A percentile compares a stretch with the other conserved stretches of the same genome.
Evolutionary conservation across 306 rosid species (phyloP).

Genomic region (Sesbania bispinosa): DNA sequence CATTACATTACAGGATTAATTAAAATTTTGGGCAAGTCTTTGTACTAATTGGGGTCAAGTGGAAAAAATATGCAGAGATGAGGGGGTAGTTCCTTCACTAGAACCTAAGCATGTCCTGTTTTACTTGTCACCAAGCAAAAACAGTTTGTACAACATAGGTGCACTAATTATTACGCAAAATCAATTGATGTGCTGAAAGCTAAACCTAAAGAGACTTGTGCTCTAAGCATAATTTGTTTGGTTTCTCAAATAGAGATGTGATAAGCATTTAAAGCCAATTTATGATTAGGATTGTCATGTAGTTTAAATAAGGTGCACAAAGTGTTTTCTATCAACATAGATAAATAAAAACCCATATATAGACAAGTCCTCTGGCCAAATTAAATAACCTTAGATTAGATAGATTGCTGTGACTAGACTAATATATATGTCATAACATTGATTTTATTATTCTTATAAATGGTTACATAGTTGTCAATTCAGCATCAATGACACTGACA

Average conservation of each 20-base stretch:
- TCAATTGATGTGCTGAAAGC: background rate
- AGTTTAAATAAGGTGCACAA: background rate
- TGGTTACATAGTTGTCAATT: background rate
- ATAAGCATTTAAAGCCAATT: background rate
- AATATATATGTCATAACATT: constrained; percentile 13
- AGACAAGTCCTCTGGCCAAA: constrained; percentile 9
- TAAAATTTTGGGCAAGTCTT: background rate
- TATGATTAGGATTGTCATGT: background rate
- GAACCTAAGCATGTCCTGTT: background rate
- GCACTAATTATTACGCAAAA: background rate
- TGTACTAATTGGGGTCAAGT: background rate
- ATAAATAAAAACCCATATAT: background rate
- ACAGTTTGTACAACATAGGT: background rate
- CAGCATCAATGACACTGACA: constrained; percentile 27
- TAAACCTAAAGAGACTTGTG: background rate
- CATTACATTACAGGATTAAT: background rate
- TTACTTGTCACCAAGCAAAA: background rate
- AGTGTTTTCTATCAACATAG: background rate
- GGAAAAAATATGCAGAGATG: background rate
- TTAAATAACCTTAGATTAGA: background rate
- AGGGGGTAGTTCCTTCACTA: background rate
- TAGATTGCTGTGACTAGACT: background rate
- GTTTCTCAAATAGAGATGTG: background rate
- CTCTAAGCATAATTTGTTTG: background rate
- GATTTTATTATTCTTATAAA: constrained; percentile 10